Conservation (phyloP, 1,284 basidiomycete genomes). For the Trichosporon sp. region DNA sequence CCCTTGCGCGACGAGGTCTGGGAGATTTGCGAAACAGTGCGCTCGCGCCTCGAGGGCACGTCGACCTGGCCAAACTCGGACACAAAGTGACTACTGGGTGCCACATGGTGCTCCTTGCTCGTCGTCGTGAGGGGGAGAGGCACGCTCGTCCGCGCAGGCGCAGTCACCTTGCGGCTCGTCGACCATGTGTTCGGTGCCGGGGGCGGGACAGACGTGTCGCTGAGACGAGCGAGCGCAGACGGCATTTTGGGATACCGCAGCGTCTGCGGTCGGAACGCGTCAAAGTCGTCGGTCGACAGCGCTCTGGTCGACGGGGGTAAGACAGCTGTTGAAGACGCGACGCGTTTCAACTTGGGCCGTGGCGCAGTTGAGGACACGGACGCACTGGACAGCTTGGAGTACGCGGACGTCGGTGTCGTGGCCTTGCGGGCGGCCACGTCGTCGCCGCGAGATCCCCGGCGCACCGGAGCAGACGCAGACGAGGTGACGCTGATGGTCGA, state of each 20-base stretch:
- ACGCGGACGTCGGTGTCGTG: conserved; percentile 14
- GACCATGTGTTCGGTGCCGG: conserved; percentile 7
- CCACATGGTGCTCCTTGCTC: neutral
- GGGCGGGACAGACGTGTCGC: conserved; percentile 25
- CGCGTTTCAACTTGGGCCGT: conserved; percentile 20
- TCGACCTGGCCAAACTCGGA: conserved; percentile 15
- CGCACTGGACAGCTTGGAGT: conserved; percentile 9
- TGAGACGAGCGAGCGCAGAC: conserved; percentile 34
- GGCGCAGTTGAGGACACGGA: neutral
- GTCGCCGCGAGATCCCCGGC: conserved; percentile 25
- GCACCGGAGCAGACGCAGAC: neutral
- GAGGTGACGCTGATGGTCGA: conserved; percentile 6
- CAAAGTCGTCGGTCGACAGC: conserved; percentile 23
- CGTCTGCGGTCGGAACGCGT: conserved; percentile 33
- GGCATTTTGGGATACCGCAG: conserved; percentile 36
- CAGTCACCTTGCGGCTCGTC: neutral
- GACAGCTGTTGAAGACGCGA: conserved; percentile 16
- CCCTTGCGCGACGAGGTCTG: conserved; percentile 25
- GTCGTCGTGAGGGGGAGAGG: neutral
- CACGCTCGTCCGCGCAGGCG: conserved; percentile 8
- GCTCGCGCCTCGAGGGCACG: conserved; percentile 16
- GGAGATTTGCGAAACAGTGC: conserved; percentile 7
- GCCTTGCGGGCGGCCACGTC: conserved; percentile 18
- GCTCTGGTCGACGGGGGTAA: conserved; percentile 1
- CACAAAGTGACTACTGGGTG: conserved; percentile 11